Evolutionary conservation across 495 filamentous ascomycete species (phyloP).

Genomic region (Baudoinia panamericana): DNA sequence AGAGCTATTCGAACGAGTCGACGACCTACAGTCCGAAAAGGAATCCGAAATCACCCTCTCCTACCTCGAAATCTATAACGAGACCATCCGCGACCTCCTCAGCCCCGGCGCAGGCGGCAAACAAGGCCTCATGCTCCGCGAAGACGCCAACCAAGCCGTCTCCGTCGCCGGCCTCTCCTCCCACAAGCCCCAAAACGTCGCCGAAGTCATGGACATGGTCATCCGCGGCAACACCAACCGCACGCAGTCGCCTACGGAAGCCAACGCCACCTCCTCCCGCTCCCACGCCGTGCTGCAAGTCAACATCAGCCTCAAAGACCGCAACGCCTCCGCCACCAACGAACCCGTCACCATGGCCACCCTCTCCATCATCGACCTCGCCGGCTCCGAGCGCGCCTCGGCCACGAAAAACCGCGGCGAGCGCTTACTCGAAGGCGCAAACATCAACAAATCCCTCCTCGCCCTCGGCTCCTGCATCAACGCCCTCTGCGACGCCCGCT

Average conservation of each 20-base stretch:
- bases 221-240: constrained; percentile 85
- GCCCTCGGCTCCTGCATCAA: constrained; percentile 97
- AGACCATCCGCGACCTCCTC: constrained; percentile 91
- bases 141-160: constrained; percentile 88
- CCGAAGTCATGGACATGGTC: constrained; percentile 99
- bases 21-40: constrained; percentile 74
- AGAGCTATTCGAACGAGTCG: constrained; percentile 89
- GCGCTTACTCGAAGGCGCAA: constrained; percentile 81
- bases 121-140: constrained; percentile 78
- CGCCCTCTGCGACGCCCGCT: constrained; percentile 83
- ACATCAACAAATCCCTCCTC: constrained; percentile 97
- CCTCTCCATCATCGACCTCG: constrained; percentile 93
- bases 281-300: constrained; percentile 99
- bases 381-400: constrained; percentile 89
- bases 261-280: constrained; percentile 93
- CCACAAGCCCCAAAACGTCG: constrained; percentile 69
- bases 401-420: constrained; percentile 96
- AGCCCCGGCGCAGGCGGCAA: constrained; percentile 69
- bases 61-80: constrained; percentile 98
- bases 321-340: constrained; percentile 81
- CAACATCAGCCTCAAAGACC: constrained; percentile 85
- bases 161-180: constrained; percentile 85
- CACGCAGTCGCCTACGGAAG: constrained; percentile 93
- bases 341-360: constrained; percentile 98
- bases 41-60: constrained; percentile 81